These are phyloP conservation scores for Mortierella antarctica DNA, from an alignment of 192 early-diverging fungal genomes.

Conservation along the genomic window DNA sequence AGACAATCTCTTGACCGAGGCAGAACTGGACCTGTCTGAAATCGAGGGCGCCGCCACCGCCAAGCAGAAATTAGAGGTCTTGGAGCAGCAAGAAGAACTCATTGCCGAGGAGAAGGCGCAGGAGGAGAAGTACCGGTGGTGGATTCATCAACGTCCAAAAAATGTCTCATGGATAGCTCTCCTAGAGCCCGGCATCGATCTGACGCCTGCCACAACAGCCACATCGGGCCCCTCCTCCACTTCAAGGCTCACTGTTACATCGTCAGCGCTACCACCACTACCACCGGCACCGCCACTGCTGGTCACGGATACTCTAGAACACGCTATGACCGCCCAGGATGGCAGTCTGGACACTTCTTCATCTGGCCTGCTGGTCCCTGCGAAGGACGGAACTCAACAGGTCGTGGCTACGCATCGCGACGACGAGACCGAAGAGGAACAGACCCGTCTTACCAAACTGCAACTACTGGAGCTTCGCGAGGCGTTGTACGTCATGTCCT, in stretches of 20 bases:
- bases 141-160: slow-evolving; percentile 59
- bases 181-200: too few relatives aligned
- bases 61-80: slow-evolving; percentile 92
- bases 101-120: slow-evolving; percentile 95
- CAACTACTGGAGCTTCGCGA: slow-evolving; percentile 68
- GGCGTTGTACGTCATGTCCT: slow-evolving; percentile 64
- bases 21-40: slow-evolving; percentile 87
- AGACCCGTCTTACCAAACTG: slow-evolving; percentile 63
- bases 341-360: slow-evolving; percentile 7
- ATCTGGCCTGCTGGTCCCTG: slow-evolving; percentile 8
- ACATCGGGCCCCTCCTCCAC: too few relatives aligned
- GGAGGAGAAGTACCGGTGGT: slow-evolving; percentile 77
- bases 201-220: too few relatives aligned
- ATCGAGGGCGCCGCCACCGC: slow-evolving; percentile 87
- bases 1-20: slow-evolving; percentile 89
- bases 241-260: too few relatives aligned
- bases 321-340: too few relatives aligned
- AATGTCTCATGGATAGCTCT: slow-evolving; percentile 57
- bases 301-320: too few relatives aligned
- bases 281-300: too few relatives aligned
- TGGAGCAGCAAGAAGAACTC: slow-evolving; percentile 96
- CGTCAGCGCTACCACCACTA: too few relatives aligned
- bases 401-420: slow-evolving; percentile 21
- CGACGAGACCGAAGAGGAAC: slow-evolving; percentile 46
- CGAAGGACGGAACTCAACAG: slow-evolving; percentile 4